A percentile compares a stretch with the other conserved stretches of the same genome.
These are phyloP conservation scores for Globisporangium spinosum DNA, from an alignment of 352 stramenopile genomes.

Conservation along the genomic window DNA sequence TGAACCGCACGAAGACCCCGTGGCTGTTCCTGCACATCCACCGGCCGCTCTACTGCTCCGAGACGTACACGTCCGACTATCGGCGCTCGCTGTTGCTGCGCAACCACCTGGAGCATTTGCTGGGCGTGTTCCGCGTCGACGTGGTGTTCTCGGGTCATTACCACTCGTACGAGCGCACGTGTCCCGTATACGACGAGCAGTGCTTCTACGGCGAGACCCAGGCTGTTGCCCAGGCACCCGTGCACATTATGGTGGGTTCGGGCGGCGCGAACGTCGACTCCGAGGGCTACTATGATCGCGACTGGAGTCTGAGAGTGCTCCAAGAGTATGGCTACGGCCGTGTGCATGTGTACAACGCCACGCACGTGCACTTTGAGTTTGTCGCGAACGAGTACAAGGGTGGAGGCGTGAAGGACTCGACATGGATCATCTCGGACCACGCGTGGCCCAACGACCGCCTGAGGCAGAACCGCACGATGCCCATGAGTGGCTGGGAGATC, in stretches of 20 bases:
- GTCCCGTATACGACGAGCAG: conserved; percentile 45
- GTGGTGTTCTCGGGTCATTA: conserved; percentile 58
- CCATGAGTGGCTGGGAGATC: conserved; percentile 8
- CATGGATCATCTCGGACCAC: conserved; percentile 43
- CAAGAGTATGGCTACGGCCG: conserved; percentile 38
- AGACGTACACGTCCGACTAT: conserved; percentile 36
- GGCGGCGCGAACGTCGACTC: conserved; percentile 37
- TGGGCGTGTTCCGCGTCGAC: conserved; percentile 51
- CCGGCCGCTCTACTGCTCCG: conserved; percentile 55
- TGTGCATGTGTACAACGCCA: conserved; percentile 55
- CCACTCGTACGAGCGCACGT: conserved; percentile 64
- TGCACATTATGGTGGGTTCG: conserved; percentile 56
- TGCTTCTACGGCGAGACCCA: conserved; percentile 23
- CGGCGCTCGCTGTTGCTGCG: conserved; percentile 38
- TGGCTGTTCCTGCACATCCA: conserved; percentile 66
- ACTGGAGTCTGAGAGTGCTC: conserved; percentile 14
- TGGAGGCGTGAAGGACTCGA: conserved; percentile 14
- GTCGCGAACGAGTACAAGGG: conserved; percentile 28
- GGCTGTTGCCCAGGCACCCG: conserved; percentile 34
- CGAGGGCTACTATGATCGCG: conserved; percentile 28
- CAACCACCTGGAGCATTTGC: conserved; percentile 39
- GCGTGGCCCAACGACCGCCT: conserved; percentile 37
- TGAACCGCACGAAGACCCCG: conserved; percentile 48
- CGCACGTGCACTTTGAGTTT: conserved; percentile 53
- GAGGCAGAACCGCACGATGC: conserved; percentile 20